phyloP scores from a whole-genome alignment of 2,329 filamentous ascomycete genomes.

The Harringtonia lauricola region DNA sequence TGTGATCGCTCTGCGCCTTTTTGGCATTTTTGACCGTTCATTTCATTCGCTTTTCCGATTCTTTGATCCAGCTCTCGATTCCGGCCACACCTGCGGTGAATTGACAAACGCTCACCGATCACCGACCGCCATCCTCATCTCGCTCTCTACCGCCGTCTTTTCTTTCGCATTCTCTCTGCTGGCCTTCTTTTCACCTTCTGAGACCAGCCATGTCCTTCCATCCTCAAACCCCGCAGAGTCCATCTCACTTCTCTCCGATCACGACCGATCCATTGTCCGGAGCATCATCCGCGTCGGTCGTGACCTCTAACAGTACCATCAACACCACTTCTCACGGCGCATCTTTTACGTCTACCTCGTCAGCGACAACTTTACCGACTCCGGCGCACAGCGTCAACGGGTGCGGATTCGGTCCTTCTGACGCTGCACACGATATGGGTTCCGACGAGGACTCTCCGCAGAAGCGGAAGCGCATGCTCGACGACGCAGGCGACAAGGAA shows the following conservation, averaged over 20 bases:
- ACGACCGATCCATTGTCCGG: slow-evolving; percentile 38
- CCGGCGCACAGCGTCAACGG: slow-evolving; percentile 53
- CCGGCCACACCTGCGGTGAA: background rate
- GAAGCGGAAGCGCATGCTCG: slow-evolving; percentile 51
- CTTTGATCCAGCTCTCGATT: too few species aligned
- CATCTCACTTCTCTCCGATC: slow-evolving; percentile 48
- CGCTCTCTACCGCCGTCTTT: slow-evolving; percentile 5
- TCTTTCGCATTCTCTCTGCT: slow-evolving; percentile 18
- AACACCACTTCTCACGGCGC: slow-evolving; percentile 19
- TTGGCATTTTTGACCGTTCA: background rate
- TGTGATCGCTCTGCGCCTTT: slow-evolving; percentile 1
- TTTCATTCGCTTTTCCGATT: too few species aligned
- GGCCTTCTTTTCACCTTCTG: background rate
- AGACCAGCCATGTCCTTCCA: slow-evolving; percentile 51
- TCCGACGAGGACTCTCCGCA: slow-evolving; percentile 42
- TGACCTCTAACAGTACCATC: slow-evolving; percentile 23
- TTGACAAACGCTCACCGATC: too few species aligned
- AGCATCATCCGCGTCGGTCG: slow-evolving; percentile 6
- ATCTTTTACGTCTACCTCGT: slow-evolving; percentile 39
- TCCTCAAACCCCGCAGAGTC: slow-evolving; percentile 57
- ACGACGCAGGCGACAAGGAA: slow-evolving; percentile 44
- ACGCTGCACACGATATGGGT: slow-evolving; percentile 29
- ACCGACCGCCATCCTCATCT: background rate
- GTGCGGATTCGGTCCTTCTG: slow-evolving; percentile 29
- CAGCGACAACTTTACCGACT: slow-evolving; percentile 41